Evolutionary conservation across 2,329 filamentous ascomycete species (phyloP).

Genomic region (Talaromyces atroroseus): DNA sequence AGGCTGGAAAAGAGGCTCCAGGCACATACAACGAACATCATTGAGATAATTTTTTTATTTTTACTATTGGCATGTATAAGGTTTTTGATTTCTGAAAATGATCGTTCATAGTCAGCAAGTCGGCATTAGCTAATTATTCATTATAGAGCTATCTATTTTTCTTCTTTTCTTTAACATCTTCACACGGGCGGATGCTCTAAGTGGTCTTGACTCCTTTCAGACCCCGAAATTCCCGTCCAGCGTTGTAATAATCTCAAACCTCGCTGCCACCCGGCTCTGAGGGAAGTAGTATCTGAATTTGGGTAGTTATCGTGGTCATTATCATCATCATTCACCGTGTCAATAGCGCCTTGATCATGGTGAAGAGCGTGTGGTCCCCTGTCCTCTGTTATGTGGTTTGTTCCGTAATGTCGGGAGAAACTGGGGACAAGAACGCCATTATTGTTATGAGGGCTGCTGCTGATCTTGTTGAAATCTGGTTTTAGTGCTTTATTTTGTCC

Average conservation of each 20-base stretch:
- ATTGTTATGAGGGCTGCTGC: not conserved
- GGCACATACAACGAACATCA: too few species aligned
- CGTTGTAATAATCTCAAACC: slow-evolving; percentile 3
- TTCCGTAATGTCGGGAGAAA: slow-evolving; percentile 14
- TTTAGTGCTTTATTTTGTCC: not conserved
- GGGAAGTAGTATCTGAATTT: not conserved
- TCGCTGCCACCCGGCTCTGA: slow-evolving; percentile 1
- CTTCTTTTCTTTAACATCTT: not conserved
- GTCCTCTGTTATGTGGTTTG: not conserved
- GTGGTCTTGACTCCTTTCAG: not conserved
- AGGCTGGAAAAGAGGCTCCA: too few species aligned
- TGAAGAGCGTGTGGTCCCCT: too few species aligned
- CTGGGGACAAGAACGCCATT: not conserved
- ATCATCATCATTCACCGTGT: not conserved
- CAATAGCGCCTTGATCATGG: not conserved
- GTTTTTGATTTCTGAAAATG: too few species aligned
- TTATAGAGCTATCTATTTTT: not conserved
- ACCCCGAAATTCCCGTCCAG: slow-evolving; percentile 4
- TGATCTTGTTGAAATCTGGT: not conserved
- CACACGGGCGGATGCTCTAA: slow-evolving; percentile 1
- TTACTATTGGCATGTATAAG: not conserved
- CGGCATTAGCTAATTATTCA: not conserved
- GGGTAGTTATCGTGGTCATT: not conserved
- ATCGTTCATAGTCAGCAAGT: not conserved
- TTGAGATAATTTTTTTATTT: not conserved